Evolutionary conservation across 768 basidiomycete species (phyloP).

Genomic region (Termitomyces bulborhizus): DNA sequence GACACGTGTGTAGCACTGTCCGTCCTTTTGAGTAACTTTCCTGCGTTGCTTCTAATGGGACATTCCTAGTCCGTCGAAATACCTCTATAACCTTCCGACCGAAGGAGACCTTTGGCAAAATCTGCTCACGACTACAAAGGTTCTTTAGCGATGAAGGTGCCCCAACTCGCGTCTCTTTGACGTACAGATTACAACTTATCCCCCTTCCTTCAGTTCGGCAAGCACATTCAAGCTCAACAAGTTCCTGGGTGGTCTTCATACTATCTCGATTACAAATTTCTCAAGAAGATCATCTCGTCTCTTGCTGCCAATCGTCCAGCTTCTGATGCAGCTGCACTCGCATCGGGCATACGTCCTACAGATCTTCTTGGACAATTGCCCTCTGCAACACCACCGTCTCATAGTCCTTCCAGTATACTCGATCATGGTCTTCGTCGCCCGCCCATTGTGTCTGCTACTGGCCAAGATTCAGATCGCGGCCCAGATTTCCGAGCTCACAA

Average conservation of each 20-base stretch:
- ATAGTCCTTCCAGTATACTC: slow-evolving; percentile 25
- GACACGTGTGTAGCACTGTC: slow-evolving; percentile 20
- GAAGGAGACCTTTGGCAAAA: slow-evolving; percentile 10
- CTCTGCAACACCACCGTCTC: slow-evolving; percentile 23
- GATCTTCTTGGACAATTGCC: slow-evolving; percentile 32
- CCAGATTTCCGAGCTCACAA: slow-evolving; percentile 92
- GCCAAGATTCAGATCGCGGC: slow-evolving; percentile 67
- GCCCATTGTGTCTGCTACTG: slow-evolving; percentile 54
- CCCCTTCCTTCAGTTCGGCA: slow-evolving; percentile 71
- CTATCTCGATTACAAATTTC: slow-evolving; percentile 97
- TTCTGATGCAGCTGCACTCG: slow-evolving; percentile 83
- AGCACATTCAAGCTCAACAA: slow-evolving; percentile 93
- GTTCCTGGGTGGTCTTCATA: slow-evolving; percentile 94
- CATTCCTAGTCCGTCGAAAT: not conserved
- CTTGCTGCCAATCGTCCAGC: slow-evolving; percentile 85
- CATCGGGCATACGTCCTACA: slow-evolving; percentile 71
- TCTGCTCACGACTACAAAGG: slow-evolving; percentile 10
- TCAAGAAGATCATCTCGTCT: slow-evolving; percentile 98
- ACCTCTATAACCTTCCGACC: slow-evolving; percentile 1
- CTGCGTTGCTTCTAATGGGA: slow-evolving; percentile 10
- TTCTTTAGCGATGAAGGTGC: slow-evolving; percentile 19
- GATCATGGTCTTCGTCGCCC: slow-evolving; percentile 42
- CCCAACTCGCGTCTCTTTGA: slow-evolving; percentile 1
- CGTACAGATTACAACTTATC: slow-evolving; percentile 8
- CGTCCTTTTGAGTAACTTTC: slow-evolving; percentile 1